Conservation (phyloP, 139 green algal genomes). For the Haematococcus lacustris region DNA sequence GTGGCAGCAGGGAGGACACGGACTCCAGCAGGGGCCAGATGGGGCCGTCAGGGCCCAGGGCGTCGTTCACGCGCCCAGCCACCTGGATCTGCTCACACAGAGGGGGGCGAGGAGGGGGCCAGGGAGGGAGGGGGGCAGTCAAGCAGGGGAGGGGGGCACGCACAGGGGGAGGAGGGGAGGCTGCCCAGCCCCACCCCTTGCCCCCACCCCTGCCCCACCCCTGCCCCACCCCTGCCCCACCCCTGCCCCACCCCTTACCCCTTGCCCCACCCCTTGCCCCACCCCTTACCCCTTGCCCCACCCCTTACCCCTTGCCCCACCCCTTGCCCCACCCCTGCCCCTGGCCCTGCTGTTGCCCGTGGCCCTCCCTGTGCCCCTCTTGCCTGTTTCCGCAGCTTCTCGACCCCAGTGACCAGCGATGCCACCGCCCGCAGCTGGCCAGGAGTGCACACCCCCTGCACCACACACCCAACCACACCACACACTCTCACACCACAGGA, state of each 20-base stretch:
- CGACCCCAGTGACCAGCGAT: conserved; percentile 11
- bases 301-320: background rate
- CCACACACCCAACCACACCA: background rate
- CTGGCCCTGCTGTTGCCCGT: background rate
- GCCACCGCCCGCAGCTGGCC: conserved; percentile 17
- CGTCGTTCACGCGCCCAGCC: conserved; percentile 25
- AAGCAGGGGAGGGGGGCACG: background rate
- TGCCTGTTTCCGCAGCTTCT: conserved; percentile 21
- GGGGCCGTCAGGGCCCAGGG: background rate
- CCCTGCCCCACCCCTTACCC: background rate
- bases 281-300: background rate
- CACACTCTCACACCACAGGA: background rate
- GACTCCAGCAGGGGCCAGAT: conserved; percentile 25
- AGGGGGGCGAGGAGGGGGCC: background rate
- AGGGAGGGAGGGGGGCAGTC: background rate
- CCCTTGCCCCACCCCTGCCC: background rate
- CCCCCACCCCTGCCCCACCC: background rate
- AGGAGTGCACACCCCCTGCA: background rate
- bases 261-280: background rate
- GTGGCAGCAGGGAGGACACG: conserved; percentile 7
- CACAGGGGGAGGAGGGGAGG: background rate
- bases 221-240: background rate
- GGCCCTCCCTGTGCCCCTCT: background rate
- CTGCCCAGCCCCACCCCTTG: background rate
- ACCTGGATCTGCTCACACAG: conserved; percentile 15